phyloP scores from a whole-genome alignment of 768 basidiomycete genomes.

The Hygrocybe punicea region DNA sequence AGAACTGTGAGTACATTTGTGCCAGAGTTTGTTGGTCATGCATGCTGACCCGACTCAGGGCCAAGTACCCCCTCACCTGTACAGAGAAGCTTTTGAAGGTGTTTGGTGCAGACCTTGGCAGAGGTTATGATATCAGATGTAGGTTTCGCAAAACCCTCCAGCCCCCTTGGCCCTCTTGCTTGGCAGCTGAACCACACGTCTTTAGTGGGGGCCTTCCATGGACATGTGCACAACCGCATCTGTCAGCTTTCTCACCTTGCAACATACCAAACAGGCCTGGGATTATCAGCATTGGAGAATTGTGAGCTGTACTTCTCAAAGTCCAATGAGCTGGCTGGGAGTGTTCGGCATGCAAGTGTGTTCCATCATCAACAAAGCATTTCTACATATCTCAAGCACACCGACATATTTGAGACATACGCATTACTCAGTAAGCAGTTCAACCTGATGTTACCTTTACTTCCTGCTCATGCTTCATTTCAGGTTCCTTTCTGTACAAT shows the following conservation, averaged over 20 bases:
- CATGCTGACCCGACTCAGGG: background rate
- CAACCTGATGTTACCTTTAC: too few species aligned
- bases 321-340: slow-evolving; percentile 19
- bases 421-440: background rate
- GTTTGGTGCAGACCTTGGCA: slow-evolving; percentile 11
- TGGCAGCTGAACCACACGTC: slow-evolving; percentile 3
- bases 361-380: slow-evolving; percentile 25
- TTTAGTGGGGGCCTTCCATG: slow-evolving; percentile 21
- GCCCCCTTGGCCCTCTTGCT: slow-evolving; percentile 14
- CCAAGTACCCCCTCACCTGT: slow-evolving; percentile 22
- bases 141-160: slow-evolving; percentile 21
- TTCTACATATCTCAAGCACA: slow-evolving; percentile 9
- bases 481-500: slow-evolving; percentile 21
- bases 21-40: too few species aligned
- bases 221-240: slow-evolving; percentile 17
- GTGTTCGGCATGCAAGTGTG: slow-evolving; percentile 10
- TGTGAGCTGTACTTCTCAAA: slow-evolving; percentile 17
- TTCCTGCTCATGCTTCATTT: slow-evolving; percentile 1
- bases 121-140: slow-evolving; percentile 24
- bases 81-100: slow-evolving; percentile 12
- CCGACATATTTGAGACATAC: slow-evolving; percentile 21
- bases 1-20: slow-evolving; percentile 19
- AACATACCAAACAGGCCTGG: slow-evolving; percentile 18
- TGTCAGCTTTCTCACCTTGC: slow-evolving; percentile 23
- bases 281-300: slow-evolving; percentile 21